Conservation (phyloP, 2,329 filamentous ascomycete genomes). For the Sporothrix phasma region DNA sequence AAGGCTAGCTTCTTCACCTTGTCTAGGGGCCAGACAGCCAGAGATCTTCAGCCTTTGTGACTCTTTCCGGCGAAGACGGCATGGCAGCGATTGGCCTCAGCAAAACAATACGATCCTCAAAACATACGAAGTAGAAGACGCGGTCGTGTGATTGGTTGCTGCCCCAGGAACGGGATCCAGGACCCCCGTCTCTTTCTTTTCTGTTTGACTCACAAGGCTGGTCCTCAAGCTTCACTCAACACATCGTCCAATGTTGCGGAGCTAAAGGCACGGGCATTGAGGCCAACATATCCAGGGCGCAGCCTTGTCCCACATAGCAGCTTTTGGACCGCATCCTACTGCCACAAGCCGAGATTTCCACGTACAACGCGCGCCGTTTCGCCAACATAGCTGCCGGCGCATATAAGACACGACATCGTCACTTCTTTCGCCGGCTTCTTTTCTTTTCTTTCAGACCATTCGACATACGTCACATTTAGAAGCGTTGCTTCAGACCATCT, state of each 20-base stretch:
- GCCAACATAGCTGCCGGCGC: background rate
- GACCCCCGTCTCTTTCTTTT: background rate
- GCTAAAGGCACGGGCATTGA: background rate
- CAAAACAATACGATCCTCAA: background rate
- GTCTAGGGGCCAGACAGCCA: background rate
- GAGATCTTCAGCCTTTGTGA: background rate
- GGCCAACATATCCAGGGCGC: background rate
- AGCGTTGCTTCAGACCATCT: background rate
- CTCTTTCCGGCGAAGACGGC: background rate
- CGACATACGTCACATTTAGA: background rate
- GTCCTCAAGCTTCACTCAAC: background rate
- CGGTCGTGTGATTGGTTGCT: background rate
- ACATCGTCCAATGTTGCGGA: background rate
- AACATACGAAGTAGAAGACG: background rate
- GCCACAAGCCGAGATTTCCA: background rate
- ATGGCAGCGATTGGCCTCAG: slow-evolving; percentile 1
- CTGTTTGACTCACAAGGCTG: background rate
- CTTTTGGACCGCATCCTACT: background rate
- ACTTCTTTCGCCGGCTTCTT: background rate
- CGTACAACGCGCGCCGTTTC: background rate
- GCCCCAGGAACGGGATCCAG: background rate
- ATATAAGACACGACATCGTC: background rate
- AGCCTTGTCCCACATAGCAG: slow-evolving; percentile 1
- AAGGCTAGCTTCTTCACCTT: background rate
- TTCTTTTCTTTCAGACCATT: background rate